These are phyloP conservation scores for Aspergillus nomiae DNA, from an alignment of 2,329 filamentous ascomycete species.

Conservation along the genomic window DNA sequence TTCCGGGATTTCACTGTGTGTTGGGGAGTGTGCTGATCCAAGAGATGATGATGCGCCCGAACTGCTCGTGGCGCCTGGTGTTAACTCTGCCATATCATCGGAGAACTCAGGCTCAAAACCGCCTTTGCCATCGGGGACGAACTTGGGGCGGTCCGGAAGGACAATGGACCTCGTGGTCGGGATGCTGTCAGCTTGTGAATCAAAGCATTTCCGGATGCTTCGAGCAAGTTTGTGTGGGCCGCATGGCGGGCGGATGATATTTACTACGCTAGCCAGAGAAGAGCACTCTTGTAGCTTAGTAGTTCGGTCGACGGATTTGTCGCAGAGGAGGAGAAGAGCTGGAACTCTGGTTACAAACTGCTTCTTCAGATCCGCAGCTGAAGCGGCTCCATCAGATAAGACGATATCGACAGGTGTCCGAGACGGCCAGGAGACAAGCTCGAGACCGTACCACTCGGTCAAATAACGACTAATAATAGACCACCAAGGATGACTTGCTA, in stretches of 20 bases:
- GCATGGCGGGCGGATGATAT: slow-evolving; percentile 43
- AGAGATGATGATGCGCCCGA: slow-evolving; percentile 1
- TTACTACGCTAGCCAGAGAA: slow-evolving; percentile 34
- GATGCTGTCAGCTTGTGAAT: slow-evolving; percentile 13
- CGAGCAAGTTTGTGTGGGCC: slow-evolving; percentile 46
- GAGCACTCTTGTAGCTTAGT: slow-evolving; percentile 30
- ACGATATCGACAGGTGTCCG: slow-evolving; percentile 34
- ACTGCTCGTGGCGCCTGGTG: slow-evolving; percentile 1
- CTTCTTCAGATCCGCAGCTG: slow-evolving; percentile 24
- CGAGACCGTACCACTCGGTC: slow-evolving; percentile 40
- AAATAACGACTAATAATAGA: slow-evolving; percentile 33
- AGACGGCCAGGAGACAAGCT: slow-evolving; percentile 34
- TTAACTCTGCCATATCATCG: slow-evolving; percentile 10
- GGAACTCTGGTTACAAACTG: slow-evolving; percentile 23
- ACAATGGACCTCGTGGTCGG: slow-evolving; percentile 5
- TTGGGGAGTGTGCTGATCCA: slow-evolving; percentile 5
- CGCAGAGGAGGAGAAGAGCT: slow-evolving; percentile 41
- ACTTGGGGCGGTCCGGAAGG: slow-evolving; percentile 13
- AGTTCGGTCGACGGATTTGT: slow-evolving; percentile 38
- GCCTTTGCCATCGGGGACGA: background rate
- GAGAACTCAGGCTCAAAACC: background rate
- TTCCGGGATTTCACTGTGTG: slow-evolving; percentile 9
- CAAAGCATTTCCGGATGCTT: slow-evolving; percentile 34
- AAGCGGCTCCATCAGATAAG: slow-evolving; percentile 34
- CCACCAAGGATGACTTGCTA: slow-evolving; percentile 26